A percentile compares a stretch with the other conserved stretches of the same genome.
Conservation (phyloP, 2,329 filamentous ascomycete species). For the Calonectria pauciramosa region DNA sequence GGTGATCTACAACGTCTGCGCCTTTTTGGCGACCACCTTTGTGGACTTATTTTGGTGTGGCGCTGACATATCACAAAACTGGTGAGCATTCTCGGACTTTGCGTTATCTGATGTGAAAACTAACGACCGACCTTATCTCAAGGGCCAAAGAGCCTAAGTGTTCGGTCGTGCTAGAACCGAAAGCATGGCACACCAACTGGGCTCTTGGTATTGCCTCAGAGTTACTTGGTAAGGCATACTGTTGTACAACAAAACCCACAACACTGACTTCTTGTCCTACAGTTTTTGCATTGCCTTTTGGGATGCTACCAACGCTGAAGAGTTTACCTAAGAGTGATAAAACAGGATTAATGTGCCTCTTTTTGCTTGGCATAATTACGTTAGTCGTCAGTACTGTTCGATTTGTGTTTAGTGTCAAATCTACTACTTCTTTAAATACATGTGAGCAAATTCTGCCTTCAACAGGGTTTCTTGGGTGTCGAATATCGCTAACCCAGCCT, state of each 20-base stretch:
- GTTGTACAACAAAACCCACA: no score
- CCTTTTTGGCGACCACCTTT: not conserved
- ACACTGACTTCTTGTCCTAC: not conserved
- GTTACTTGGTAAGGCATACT: not conserved
- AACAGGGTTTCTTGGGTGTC: accelerated
- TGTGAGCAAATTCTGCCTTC: not conserved
- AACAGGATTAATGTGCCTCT: not conserved
- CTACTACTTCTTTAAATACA: not conserved
- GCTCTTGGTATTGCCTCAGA: not conserved
- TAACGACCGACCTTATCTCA: not conserved
- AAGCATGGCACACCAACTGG: not conserved
- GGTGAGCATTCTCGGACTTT: not conserved
- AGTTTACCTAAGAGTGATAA: not conserved
- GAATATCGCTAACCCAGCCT: not conserved
- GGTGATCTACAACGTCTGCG: not conserved
- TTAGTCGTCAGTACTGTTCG: not conserved
- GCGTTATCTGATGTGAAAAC: no score
- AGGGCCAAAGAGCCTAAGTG: not conserved
- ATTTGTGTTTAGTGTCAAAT: not conserved
- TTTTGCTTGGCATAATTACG: not conserved
- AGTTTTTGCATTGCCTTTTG: not conserved
- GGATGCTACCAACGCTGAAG: not conserved
- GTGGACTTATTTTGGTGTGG: not conserved
- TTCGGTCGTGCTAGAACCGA: not conserved
- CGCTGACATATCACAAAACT: not conserved